A percentile compares a stretch with the other conserved stretches of the same genome.
Evolutionary conservation across 176 grass and related monocot genomes (phyloP).

Genomic region (Tillandsia leiboldiana): DNA sequence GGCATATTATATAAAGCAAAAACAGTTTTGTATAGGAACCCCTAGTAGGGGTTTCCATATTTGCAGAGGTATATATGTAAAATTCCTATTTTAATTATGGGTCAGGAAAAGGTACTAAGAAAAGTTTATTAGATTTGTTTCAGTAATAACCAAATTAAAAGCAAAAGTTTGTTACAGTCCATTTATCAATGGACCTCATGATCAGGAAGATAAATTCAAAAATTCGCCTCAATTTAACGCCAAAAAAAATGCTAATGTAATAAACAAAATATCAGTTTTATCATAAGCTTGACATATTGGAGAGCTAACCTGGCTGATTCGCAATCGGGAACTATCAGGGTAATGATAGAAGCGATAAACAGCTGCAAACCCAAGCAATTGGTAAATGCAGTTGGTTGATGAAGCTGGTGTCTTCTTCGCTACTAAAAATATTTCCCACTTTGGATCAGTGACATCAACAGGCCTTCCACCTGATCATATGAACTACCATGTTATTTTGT

Average conservation of each 20-base stretch:
- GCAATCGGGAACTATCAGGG: constrained; percentile 61
- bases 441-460: constrained; percentile 81
- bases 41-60: too few species aligned
- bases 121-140: too few species aligned
- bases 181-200: too few species aligned
- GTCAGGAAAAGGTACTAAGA: too few species aligned
- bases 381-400: constrained; percentile 18
- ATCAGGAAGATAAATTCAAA: background rate
- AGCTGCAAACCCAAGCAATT: constrained; percentile 68
- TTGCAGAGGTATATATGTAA: too few species aligned
- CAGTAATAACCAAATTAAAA: too few species aligned
- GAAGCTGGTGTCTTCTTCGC: constrained; percentile 35
- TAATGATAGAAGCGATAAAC: constrained; percentile 81
- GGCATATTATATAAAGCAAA: too few species aligned
- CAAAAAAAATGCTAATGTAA: constrained; percentile 5
- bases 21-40: too few species aligned
- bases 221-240: background rate
- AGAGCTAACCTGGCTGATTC: constrained; percentile 62
- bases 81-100: too few species aligned
- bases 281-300: constrained; percentile 1
- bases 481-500: background rate
- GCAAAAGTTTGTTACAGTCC: too few species aligned
- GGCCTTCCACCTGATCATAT: constrained; percentile 47
- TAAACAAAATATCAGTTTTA: constrained; percentile 11
- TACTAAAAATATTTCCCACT: constrained; percentile 73